A percentile compares a stretch with the other conserved stretches of the same genome.
Evolutionary conservation across 78 protist species (phyloP).

Genomic region (Anaeramoeba ignava): DNA sequence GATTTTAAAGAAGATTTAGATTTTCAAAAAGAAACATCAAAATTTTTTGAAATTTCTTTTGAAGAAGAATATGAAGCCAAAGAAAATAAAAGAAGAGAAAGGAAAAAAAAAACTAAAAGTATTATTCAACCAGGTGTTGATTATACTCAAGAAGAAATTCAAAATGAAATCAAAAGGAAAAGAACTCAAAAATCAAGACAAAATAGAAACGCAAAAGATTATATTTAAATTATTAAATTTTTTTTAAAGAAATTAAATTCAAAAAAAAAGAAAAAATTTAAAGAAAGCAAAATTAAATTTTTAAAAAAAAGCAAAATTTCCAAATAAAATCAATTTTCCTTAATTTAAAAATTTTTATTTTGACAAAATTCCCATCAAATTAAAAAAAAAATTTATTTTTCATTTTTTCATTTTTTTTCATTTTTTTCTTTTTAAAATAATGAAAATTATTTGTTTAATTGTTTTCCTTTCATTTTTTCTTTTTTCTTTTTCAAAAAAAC

Average conservation of each 20-base stretch:
- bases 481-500: too few species aligned
- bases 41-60: slow-evolving; percentile 4
- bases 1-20: not conserved
- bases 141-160: not conserved
- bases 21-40: not conserved
- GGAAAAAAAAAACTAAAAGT: not conserved
- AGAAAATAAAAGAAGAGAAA: not conserved
- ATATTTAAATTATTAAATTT: not conserved
- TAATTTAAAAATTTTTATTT: not conserved
- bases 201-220: not conserved
- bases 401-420: too few species aligned
- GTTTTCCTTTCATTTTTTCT: too few species aligned
- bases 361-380: too few species aligned
- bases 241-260: not conserved
- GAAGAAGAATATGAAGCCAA: not conserved
- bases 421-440: too few species aligned
- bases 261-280: not conserved
- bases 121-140: not conserved
- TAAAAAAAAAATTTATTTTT: too few species aligned
- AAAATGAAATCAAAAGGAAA: slow-evolving; percentile 7
- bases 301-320: not conserved
- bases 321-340: not conserved
- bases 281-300: not conserved
- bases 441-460: too few species aligned
- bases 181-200: not conserved